phyloP scores from a whole-genome alignment of 306 rosid species.

The Lupinus albus region DNA sequence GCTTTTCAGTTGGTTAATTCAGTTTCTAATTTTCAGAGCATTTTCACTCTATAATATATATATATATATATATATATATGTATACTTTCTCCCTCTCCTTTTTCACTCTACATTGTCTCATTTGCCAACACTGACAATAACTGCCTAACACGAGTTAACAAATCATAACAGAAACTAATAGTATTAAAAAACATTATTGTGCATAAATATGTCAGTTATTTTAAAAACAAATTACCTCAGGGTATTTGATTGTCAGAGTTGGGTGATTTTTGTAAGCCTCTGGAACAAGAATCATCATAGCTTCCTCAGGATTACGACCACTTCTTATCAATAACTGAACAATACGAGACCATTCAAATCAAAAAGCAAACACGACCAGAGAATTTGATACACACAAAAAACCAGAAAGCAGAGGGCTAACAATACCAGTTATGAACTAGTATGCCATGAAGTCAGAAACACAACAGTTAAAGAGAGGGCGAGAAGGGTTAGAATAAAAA shows the following conservation, averaged over 20 bases:
- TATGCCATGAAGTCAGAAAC: conserved; percentile 19
- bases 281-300: conserved; percentile 97
- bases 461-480: conserved; percentile 15
- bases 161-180: no score
- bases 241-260: conserved; percentile 82
- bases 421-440: conserved; percentile 13
- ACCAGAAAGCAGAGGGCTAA: conserved; percentile 24
- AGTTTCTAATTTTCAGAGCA: no score
- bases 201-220: conserved; percentile 12
- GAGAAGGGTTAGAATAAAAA: background rate
- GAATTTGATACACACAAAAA: conserved; percentile 17
- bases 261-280: conserved; percentile 99
- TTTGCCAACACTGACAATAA: no score
- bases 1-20: no score
- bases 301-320: conserved; percentile 94
- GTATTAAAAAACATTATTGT: background rate
- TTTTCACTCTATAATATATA: no score
- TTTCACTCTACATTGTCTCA: no score
- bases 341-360: conserved; percentile 40
- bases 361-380: conserved; percentile 35
- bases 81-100: no score
- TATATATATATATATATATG: no score
- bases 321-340: conserved; percentile 84
- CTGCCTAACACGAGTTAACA: no score
- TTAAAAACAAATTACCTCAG: conserved; percentile 66